Evolutionary conservation across 805 yeast species (phyloP), one percentile per base, ranked within the genome.

Genomic region (Pichia occidentalis): DNA sequence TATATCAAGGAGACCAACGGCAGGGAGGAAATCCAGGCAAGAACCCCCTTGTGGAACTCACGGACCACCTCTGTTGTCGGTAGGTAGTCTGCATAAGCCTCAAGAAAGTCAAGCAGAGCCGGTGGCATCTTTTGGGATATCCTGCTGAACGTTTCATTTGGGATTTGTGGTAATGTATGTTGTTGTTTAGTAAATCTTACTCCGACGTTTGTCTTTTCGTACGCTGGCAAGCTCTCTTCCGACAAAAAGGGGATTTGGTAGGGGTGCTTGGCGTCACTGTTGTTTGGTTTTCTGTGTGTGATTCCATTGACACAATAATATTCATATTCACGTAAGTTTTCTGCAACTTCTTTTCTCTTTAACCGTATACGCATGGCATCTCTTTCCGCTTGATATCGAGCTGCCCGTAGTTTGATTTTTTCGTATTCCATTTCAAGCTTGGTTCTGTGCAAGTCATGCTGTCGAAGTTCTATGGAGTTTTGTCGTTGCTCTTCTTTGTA

Each of bases 221-320:
- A n/a, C n/a, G n/a, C n/a, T n/a, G n/a, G n/a, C n/a, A n/a, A n/a
- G n/a, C n/a, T n/a, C n/a, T n/a, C n/a, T n/a, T n/a, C n/a, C n/a
- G n/a, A n/a, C n/a, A n/a, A n/a, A n/a, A n/a, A n/a, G n/a, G n/a
- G n/a, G n/a, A n/a, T n/a, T n/a, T n/a, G n/a, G n/a, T n/a, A 14
- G 17, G 5, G 12, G 14, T 26, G n/a, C 16, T 26, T 21, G 26
- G 10, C 14, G 24, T 17, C 20, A 26, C 21, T 24, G 17, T 14
- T n/a, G 7, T n/a, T 8, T 23, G 26, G 7, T 9, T 16, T 22
- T n/a, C 26, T 29, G 14, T 31, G 41, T 5, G 17, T 21, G 17
- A 44, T 32, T 1, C 48, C 48, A 21, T 42, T 39, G 14, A 45
- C 43, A 32, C 40, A 42, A 18, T 30, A 37, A 11, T 33, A 39